Evolutionary conservation across 441 rosid species (phyloP).

Genomic region (Flueggea neowawraea): DNA sequence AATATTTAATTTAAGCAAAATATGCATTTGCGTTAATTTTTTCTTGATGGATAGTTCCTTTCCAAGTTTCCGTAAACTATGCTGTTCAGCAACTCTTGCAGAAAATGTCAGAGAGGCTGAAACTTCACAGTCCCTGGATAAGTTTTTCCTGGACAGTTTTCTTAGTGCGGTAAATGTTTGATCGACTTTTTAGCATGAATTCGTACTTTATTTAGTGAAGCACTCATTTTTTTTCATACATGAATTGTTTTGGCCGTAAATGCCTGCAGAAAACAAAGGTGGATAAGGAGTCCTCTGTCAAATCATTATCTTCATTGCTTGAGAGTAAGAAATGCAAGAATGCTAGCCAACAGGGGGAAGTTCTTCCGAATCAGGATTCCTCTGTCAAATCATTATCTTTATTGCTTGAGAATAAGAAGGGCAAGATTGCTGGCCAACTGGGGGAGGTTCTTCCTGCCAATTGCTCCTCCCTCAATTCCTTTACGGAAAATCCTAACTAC

Average conservation of each 20-base stretch:
- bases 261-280: conserved; percentile 26
- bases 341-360: conserved; percentile 36
- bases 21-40: background rate
- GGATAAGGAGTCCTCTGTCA: conserved; percentile 17
- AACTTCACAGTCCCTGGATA: conserved; percentile 21
- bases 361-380: conserved; percentile 42
- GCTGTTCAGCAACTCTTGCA: conserved; percentile 22
- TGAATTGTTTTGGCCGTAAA: conserved; percentile 16
- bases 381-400: conserved; percentile 29
- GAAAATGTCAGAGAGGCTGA: conserved; percentile 38
- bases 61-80: background rate
- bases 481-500: conserved; percentile 26
- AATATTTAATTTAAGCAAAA: background rate
- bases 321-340: conserved; percentile 37
- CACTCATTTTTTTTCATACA: background rate
- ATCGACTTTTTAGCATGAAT: conserved; percentile 6
- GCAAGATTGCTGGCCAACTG: conserved; percentile 34
- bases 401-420: conserved; percentile 36
- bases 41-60: background rate
- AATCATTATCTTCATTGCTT: conserved; percentile 32
- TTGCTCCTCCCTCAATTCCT: conserved; percentile 49
- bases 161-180: conserved; percentile 22
- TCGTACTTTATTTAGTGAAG: background rate
- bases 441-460: conserved; percentile 74
- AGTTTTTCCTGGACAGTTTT: conserved; percentile 22